Base-by-base conservation (phyloP, 1,284 basidiomycete genomes). In the Amylostereum chailletii region DNA sequence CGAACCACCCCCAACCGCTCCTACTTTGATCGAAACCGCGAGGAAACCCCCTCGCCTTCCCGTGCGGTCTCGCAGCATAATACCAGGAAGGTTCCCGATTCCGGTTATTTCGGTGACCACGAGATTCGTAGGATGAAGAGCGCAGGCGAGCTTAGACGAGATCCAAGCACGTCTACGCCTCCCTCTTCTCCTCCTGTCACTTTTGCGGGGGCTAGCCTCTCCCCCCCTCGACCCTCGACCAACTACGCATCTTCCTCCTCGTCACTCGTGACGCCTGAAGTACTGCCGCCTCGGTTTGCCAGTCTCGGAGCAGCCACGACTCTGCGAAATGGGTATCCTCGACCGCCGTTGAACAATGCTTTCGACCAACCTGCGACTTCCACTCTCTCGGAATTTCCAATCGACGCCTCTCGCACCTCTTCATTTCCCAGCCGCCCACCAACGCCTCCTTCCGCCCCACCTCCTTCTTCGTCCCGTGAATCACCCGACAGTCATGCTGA, bases 71-170 rank as follows among this genome's bases (percentile, higher is more conserved):
- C 46, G 27, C 49, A 50, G 32, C 45, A 46, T 26, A 42, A 43
- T 32, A 31, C 38, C n/a, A 11, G 48, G 47, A 51, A 51, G 9
- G 65, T 66, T 34, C 69, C 74, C 45, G 64, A 72, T 46, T 63
- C 69, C 9, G 65, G 66, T 43, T 65, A 70, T 46, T 65, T 65
- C 51, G 66, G 67, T n/a, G 77, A 81, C 52, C 76, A 68, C 47
- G 84, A 89, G 59, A 60, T 90, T 41, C 79, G 86, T 50, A 83
- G 81, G 62, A 92, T 93, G 90, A 88, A 90, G 65, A 90, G 87
- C 60, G 89, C 90, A 8, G 89, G 88, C 31, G 86, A 90, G 58
- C 68, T 92, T 36, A 77, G 82, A 46, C 72, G 77, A 51, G 74
- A 71, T 26, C 50, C 58, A 36, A 50, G 51, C 7, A 60, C 57